Conservation (phyloP, 2,329 filamentous ascomycete species). For the Epichloe glyceriae region DNA sequence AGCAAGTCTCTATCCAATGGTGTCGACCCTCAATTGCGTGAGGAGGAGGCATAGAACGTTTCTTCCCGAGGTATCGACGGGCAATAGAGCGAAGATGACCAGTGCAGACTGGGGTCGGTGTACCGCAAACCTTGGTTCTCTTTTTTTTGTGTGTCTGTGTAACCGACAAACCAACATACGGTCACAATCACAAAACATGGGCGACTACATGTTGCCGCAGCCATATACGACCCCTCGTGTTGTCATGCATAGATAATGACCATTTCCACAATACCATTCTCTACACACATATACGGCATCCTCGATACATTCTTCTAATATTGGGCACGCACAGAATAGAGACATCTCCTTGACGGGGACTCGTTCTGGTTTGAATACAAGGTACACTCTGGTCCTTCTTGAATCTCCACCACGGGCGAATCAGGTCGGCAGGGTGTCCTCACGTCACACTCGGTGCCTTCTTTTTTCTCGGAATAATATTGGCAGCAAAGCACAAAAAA, state of each 20-base stretch:
- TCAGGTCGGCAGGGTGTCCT: neutral
- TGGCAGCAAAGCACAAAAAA: neutral
- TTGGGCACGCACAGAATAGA: neutral
- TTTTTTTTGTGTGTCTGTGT: neutral
- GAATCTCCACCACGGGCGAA: neutral
- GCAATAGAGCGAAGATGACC: neutral
- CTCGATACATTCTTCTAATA: constrained; percentile 6
- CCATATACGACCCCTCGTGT: neutral
- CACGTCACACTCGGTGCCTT: neutral
- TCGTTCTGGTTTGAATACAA: neutral
- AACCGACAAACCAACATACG: neutral
- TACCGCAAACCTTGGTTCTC: neutral
- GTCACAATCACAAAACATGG: neutral
- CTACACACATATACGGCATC: constrained; percentile 4
- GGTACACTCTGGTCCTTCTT: neutral
- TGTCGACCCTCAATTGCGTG: constrained; percentile 14
- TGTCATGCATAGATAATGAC: constrained; percentile 3
- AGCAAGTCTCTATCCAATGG: constrained; percentile 11
- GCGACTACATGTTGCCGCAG: neutral
- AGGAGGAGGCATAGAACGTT: constrained; percentile 17
- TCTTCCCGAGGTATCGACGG: neutral
- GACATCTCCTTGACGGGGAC: constrained; percentile 3
- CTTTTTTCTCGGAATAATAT: constrained; percentile 2
- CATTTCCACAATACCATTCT: neutral
- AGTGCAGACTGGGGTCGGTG: neutral